phyloP scores from a whole-genome alignment of 192 early-diverging fungal species.

The Thamnidium elegans region DNA sequence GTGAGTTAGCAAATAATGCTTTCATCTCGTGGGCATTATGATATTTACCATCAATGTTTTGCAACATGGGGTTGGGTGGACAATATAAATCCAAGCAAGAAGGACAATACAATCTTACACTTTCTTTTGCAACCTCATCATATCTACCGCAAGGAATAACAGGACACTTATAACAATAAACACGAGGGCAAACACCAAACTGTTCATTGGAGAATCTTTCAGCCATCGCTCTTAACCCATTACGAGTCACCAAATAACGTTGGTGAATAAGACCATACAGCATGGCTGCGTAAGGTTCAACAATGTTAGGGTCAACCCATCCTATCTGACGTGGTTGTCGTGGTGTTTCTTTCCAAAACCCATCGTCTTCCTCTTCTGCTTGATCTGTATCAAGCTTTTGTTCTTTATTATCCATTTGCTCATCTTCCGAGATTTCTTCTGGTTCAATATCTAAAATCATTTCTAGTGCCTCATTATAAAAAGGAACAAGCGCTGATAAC shows the following conservation, averaged over 20 bases:
- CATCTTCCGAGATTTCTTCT: constrained; percentile 24
- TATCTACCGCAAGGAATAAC: constrained; percentile 69
- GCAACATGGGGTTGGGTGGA: constrained; percentile 65
- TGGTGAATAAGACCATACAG: constrained; percentile 94
- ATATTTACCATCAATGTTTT: constrained; percentile 61
- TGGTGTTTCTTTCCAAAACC: constrained; percentile 27
- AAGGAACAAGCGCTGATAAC: constrained; percentile 75
- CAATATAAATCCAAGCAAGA: constrained; percentile 74
- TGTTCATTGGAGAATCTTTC: constrained; percentile 72
- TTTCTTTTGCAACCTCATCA: constrained; percentile 67
- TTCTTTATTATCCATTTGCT: constrained; percentile 41
- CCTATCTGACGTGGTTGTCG: background rate
- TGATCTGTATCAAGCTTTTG: background rate
- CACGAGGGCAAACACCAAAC: constrained; percentile 76
- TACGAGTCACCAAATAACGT: constrained; percentile 85
- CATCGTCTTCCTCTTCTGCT: constrained; percentile 19
- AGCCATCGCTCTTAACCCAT: constrained; percentile 81
- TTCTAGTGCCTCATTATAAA: constrained; percentile 91
- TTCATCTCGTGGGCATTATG: background rate
- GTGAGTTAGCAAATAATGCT: too few relatives aligned
- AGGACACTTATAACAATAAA: constrained; percentile 57
- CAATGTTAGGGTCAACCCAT: constrained; percentile 22
- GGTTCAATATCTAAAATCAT: constrained; percentile 89
- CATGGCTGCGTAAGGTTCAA: constrained; percentile 83
- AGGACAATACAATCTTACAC: constrained; percentile 77